Evolutionary conservation across 331 rosid species (phyloP).

Genomic region (Telfairia occidentalis): DNA sequence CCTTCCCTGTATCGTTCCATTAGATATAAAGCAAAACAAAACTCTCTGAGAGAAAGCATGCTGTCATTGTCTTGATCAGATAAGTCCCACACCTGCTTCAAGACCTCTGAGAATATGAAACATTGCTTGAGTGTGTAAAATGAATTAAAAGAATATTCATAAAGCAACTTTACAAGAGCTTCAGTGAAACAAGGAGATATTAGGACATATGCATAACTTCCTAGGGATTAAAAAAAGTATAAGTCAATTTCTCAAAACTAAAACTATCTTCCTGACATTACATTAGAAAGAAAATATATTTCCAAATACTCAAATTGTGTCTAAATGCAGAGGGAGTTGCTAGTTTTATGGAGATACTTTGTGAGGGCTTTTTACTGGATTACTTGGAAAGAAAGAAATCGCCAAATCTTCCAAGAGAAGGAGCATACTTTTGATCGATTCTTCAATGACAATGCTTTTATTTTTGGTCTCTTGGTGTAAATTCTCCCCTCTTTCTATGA

Average conservation of each 20-base stretch:
- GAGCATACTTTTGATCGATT: no score
- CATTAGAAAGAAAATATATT: neutral
- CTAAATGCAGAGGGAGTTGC: neutral
- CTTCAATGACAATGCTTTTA: no score
- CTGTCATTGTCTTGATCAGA: constrained; percentile 97
- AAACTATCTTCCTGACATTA: neutral
- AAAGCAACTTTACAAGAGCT: neutral
- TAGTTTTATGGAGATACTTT: no score
- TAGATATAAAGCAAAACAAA: constrained; percentile 83
- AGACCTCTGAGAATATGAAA: constrained; percentile 54
- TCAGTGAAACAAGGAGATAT: neutral
- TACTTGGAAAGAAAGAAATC: no score
- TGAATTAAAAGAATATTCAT: constrained; percentile 4
- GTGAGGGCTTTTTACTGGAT: no score
- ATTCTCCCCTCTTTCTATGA: no score
- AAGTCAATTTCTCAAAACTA: neutral
- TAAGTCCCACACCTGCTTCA: constrained; percentile 95
- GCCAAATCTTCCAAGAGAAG: no score
- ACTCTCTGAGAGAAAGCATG: constrained; percentile 94
- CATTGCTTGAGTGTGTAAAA: constrained; percentile 15
- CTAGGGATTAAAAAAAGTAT: neutral
- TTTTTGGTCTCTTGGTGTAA: no score
- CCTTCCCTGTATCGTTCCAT: constrained; percentile 98
- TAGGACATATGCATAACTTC: neutral
- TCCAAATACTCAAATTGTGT: neutral